A percentile compares a stretch with the other conserved stretches of the same genome.
phyloP scores from a whole-genome alignment of 495 filamentous ascomycete species.

The Mycothermus thermophilus region DNA sequence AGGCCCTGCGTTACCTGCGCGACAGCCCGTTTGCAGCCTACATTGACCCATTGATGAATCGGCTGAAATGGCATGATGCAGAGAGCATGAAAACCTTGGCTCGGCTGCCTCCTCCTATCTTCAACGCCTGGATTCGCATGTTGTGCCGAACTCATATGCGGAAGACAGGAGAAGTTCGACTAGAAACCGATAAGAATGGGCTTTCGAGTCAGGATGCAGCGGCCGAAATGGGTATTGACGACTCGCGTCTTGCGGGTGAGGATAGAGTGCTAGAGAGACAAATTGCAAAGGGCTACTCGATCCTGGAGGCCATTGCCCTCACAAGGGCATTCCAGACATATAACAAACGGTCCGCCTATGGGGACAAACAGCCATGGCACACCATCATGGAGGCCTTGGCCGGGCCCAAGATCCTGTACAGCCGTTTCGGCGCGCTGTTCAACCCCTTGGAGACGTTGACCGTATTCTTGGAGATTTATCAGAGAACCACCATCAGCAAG shows the following conservation, averaged over 20 bases:
- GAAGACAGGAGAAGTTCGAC: background rate
- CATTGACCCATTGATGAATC: constrained; percentile 3
- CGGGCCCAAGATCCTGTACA: constrained; percentile 7
- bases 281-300: background rate
- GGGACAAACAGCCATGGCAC: constrained; percentile 15
- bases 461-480: constrained; percentile 10
- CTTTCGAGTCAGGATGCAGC: background rate
- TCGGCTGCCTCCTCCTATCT: constrained; percentile 10
- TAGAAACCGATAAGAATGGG: background rate
- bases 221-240: background rate
- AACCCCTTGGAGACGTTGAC: constrained; percentile 8
- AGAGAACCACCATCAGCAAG: constrained; percentile 1
- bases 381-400: constrained; percentile 16
- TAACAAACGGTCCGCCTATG: background rate
- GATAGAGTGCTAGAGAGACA: background rate
- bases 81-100: background rate
- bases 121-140: constrained; percentile 27
- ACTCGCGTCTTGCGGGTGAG: background rate
- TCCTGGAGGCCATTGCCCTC: constrained; percentile 12
- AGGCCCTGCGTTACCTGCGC: constrained; percentile 22
- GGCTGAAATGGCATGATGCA: background rate
- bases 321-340: constrained; percentile 6
- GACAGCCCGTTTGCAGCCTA: constrained; percentile 17
- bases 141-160: constrained; percentile 21
- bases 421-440: background rate